Percentiles rank a stretch among this genome's conserved stretches.
These are phyloP conservation scores for Cyathus striatus DNA, from an alignment of 768 basidiomycete genomes.

Conservation along the genomic window DNA sequence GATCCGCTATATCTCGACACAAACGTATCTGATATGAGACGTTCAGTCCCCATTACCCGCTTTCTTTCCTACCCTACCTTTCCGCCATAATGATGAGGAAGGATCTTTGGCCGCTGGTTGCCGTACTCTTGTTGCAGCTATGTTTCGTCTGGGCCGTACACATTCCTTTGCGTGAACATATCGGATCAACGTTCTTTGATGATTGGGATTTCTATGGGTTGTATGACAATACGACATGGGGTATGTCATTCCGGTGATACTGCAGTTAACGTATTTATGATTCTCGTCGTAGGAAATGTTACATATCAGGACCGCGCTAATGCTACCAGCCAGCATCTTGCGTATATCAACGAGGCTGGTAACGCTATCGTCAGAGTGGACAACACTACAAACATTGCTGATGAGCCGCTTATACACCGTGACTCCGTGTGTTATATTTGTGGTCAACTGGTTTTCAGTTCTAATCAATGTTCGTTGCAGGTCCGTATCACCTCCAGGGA, in stretches of 20 bases:
- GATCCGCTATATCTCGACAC: too few relatives aligned
- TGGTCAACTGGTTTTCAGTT: neutral
- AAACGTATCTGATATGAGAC: too few relatives aligned
- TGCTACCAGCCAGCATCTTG: constrained; percentile 32
- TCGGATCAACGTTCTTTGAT: constrained; percentile 43
- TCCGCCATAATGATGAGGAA: neutral
- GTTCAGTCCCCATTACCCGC: neutral
- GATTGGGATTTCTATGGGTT: constrained; percentile 45
- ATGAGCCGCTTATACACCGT: constrained; percentile 29
- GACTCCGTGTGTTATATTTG: constrained; percentile 43
- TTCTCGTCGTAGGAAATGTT: constrained; percentile 36
- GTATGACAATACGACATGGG: constrained; percentile 39
- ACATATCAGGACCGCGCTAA: constrained; percentile 40
- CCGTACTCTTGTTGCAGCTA: neutral
- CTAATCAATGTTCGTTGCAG: constrained; percentile 12
- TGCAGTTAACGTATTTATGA: neutral
- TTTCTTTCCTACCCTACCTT: neutral
- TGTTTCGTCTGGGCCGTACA: constrained; percentile 13
- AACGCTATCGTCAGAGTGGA: constrained; percentile 72
- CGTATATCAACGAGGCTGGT: constrained; percentile 50
- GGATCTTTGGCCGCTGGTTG: neutral
- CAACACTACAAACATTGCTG: constrained; percentile 51
- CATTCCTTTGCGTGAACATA: constrained; percentile 33
- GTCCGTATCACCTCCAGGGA: constrained; percentile 39
- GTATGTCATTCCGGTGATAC: constrained; percentile 7